Evolutionary conservation across 208 protist species (phyloP).

Genomic region (Leishmania turanica): DNA sequence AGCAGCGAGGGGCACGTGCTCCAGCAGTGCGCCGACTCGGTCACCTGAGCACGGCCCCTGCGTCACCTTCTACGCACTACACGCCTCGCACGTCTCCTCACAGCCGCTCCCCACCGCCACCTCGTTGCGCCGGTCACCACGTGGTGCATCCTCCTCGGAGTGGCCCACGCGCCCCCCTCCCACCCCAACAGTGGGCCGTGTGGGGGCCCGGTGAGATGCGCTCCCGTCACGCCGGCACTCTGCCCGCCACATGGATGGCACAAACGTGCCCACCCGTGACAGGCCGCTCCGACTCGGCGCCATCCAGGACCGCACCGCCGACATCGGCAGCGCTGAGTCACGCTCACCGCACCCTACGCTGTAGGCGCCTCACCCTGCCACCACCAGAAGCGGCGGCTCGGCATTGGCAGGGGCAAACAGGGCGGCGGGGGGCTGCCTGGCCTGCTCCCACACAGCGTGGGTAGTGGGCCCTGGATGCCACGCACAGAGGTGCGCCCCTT

Average conservation of each 20-base stretch:
- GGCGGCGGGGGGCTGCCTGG: not conserved
- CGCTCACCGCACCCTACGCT: too few species aligned
- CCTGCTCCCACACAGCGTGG: not conserved
- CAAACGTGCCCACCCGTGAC: too few species aligned
- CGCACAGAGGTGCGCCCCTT: too few species aligned
- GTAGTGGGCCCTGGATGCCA: not conserved
- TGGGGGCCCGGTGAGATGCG: not conserved
- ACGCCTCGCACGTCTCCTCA: not conserved
- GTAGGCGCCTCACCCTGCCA: too few species aligned
- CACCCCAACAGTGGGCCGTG: not conserved
- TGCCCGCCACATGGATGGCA: too few species aligned
- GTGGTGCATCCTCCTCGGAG: not conserved
- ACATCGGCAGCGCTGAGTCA: not conserved
- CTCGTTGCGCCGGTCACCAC: too few species aligned
- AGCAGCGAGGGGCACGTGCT: not conserved
- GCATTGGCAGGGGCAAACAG: not conserved
- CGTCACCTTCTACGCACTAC: not conserved
- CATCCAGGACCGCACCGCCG: not conserved
- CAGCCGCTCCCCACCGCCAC: too few species aligned
- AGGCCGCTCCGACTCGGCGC: not conserved
- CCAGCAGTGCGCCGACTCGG: not conserved
- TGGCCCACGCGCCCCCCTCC: not conserved
- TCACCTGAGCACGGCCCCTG: not conserved
- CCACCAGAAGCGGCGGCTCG: not conserved
- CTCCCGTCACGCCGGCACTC: not conserved